Conservation (phyloP, 2,329 filamentous ascomycete genomes). For the Corniculantispora saksenae region DNA sequence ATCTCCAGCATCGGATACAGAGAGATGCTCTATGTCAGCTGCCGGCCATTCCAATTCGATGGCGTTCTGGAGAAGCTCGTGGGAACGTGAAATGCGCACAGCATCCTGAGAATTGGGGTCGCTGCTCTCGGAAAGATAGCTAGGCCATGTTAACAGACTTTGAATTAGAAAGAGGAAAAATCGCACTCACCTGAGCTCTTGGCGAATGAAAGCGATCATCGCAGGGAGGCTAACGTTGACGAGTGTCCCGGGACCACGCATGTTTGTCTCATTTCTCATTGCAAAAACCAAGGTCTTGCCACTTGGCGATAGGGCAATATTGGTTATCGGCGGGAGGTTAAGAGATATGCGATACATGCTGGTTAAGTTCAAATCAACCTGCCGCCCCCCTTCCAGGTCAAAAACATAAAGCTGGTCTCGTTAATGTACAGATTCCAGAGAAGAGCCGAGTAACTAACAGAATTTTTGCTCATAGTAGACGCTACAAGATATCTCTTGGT, state of each 20-base stretch:
- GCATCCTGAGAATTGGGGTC: background rate
- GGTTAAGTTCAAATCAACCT: constrained; percentile 22
- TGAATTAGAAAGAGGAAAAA: background rate
- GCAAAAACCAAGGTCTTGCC: constrained; percentile 26
- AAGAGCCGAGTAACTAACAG: constrained; percentile 16
- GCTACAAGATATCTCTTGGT: constrained; percentile 27
- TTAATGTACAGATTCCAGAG: background rate
- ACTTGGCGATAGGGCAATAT: constrained; percentile 24
- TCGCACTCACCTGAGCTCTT: background rate
- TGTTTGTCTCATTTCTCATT: constrained; percentile 17
- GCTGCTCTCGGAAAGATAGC: background rate
- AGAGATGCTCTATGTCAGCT: constrained; percentile 24
- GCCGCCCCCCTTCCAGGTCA: constrained; percentile 23
- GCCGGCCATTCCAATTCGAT: constrained; percentile 26
- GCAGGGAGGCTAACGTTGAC: background rate
- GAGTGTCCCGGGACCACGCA: background rate
- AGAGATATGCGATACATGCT: constrained; percentile 23
- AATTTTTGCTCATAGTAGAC: constrained; percentile 26
- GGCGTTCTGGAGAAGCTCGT: background rate
- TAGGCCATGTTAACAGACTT: background rate
- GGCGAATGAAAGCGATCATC: constrained; percentile 1
- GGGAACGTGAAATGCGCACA: background rate
- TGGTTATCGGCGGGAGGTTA: constrained; percentile 22
- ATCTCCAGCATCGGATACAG: constrained; percentile 21
- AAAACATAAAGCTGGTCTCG: constrained; percentile 26